Conservation (phyloP, 805 yeast genomes). For the Kazachstania martiniae region DNA sequence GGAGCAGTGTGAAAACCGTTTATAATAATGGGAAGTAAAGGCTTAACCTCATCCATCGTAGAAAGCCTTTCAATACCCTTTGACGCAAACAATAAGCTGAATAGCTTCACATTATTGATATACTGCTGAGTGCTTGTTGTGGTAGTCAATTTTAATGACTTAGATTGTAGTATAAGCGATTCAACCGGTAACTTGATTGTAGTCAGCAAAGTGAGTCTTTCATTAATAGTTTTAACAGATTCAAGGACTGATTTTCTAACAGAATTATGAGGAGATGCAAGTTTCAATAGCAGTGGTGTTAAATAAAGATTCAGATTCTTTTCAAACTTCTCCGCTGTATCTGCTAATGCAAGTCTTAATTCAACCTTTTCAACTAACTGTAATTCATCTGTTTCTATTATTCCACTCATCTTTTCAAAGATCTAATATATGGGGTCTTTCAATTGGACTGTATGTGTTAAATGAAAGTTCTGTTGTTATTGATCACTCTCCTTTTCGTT, state of each 20-base stretch:
- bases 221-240: slow-evolving; percentile 54
- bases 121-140: too few species aligned
- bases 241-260: slow-evolving; percentile 62
- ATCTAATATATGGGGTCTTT: too few species aligned
- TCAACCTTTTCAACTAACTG: slow-evolving; percentile 68
- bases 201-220: slow-evolving; percentile 50
- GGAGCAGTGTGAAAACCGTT: slow-evolving; percentile 35
- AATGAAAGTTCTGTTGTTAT: too few species aligned
- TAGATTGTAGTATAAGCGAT: slow-evolving; percentile 54
- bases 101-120: slow-evolving; percentile 49
- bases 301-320: slow-evolving; percentile 49
- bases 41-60: slow-evolving; percentile 26
- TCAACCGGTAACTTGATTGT: slow-evolving; percentile 51
- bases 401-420: too few species aligned
- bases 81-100: slow-evolving; percentile 55
- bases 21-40: slow-evolving; percentile 38
- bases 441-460: too few species aligned
- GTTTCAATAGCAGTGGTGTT: slow-evolving; percentile 68
- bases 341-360: slow-evolving; percentile 67
- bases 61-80: slow-evolving; percentile 52
- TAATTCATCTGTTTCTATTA: too few species aligned
- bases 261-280: slow-evolving; percentile 55
- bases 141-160: slow-evolving; percentile 34
- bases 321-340: slow-evolving; percentile 53
- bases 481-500: too few species aligned